These are phyloP conservation scores for Triticum timopheevii DNA, from an alignment of 176 grass and related monocot genomes.

Conservation along the genomic window DNA sequence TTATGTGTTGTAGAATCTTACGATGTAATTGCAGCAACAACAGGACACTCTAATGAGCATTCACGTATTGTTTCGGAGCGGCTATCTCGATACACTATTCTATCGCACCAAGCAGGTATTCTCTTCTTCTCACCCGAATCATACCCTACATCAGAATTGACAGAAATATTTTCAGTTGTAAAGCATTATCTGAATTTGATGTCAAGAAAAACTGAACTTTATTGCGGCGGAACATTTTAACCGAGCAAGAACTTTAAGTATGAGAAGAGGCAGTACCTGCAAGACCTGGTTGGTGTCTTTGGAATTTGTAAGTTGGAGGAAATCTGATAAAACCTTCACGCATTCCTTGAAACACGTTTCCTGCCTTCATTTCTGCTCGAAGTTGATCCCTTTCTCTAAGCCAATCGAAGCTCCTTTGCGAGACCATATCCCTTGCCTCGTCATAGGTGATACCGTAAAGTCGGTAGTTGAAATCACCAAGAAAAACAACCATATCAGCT, in stretches of 20 bases:
- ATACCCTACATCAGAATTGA: constrained; percentile 65
- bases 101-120: constrained; percentile 98
- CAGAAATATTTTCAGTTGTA: neutral
- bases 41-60: constrained; percentile 85
- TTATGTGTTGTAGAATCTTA: constrained; percentile 43
- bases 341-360: constrained; percentile 98
- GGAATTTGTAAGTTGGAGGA: constrained; percentile 99
- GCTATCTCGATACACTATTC: constrained; percentile 95
- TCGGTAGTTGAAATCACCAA: constrained; percentile 98
- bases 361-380: constrained; percentile 78
- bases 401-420: constrained; percentile 95
- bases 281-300: constrained; percentile 73
- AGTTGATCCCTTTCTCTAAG: constrained; percentile 98
- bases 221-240: constrained; percentile 10
- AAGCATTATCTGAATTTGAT: constrained; percentile 26
- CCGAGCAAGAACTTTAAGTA: neutral
- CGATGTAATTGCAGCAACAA: constrained; percentile 81
- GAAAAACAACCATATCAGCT: constrained; percentile 91
- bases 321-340: constrained; percentile 88
- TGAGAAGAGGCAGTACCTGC: constrained; percentile 54
- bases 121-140: constrained; percentile 98
- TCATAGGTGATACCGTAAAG: constrained; percentile 88
- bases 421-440: constrained; percentile 96
- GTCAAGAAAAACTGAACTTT: neutral
- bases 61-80: constrained; percentile 55